Evolutionary conservation across 2,329 filamentous ascomycete genomes (phyloP), one percentile per base, ranked within the genome.

Genomic region (Botrytis cinerea): DNA sequence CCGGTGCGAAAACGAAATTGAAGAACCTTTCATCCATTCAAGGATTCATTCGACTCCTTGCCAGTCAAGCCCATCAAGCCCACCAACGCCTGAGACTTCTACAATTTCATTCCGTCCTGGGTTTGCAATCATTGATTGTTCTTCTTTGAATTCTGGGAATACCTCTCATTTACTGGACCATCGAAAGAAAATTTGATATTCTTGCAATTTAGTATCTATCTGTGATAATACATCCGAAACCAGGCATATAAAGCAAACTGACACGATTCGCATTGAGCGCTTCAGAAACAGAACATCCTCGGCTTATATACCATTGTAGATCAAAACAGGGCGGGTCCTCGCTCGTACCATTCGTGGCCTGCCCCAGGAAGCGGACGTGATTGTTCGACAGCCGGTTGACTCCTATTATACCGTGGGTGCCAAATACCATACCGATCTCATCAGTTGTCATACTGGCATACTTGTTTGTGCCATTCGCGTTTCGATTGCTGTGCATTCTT

Each of bases 321-420:
- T 71, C 70, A 43, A 43, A 63, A 67, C 46, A 71, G 70, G 70
- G 70, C 60, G 70, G 70, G 60, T 71, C 70, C 61, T 61, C 60
- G 35, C 70, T 64, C 60, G 70, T 71, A 64, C 70, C 46, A 71
- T 71, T 71, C 70, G 43, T 66, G 60, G 70, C 35, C 60, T 70
- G 38, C 67, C 67, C 70, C 70, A 57, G 59, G 60, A 71, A 66
- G 60, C 46, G 45, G 60, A 51, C 43, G 59, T 66, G 70, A 43
- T 71, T 66, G 64, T 71, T 71, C 45, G 70, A 71, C 32, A 48
- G 28, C 68, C 57, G 57, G 48, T 40, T 43, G 25, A 57, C 70
- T 71, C 70, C 70, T 71, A 40, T 71, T 66, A 57, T 57, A 28
- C 60, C 43, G n/a, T 61, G 45, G 64, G 46, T 51, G 46, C 60